Evolutionary conservation across 2,329 filamentous ascomycete genomes (phyloP).

Genomic region (Fusarium haematococcum): DNA sequence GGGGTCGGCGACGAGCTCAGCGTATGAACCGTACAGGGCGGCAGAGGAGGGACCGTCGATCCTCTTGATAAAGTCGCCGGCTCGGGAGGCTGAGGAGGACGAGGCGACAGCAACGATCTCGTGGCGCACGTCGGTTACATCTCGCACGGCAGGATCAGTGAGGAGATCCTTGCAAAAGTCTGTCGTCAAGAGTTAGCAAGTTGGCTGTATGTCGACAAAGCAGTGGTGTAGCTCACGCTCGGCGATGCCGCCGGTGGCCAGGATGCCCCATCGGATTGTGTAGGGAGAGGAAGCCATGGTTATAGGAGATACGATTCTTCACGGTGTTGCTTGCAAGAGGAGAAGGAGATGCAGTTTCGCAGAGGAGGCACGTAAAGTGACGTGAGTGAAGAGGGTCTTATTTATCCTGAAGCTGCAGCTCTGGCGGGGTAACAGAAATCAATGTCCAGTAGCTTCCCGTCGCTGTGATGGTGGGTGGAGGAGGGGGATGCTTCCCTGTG

Average conservation of each 20-base stretch:
- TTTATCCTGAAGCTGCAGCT: conserved; percentile 20
- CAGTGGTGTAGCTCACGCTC: conserved; percentile 56
- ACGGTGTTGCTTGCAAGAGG: not conserved
- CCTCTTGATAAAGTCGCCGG: conserved; percentile 78
- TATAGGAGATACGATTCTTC: conserved; percentile 1
- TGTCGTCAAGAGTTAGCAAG: conserved; percentile 42
- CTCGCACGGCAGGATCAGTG: conserved; percentile 76
- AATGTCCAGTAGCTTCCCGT: conserved; percentile 1
- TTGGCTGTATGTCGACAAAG: not conserved
- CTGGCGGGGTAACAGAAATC: conserved; percentile 22
- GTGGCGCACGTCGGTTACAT: conserved; percentile 79
- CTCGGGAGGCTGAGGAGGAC: conserved; percentile 77
- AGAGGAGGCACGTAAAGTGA: conserved; percentile 6
- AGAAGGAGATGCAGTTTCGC: not conserved
- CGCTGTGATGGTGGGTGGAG: not conserved
- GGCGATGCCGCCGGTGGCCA: conserved; percentile 71
- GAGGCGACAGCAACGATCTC: conserved; percentile 84
- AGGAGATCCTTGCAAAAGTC: conserved; percentile 83
- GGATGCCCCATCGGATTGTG: conserved; percentile 69
- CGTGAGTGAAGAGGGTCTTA: conserved; percentile 13
- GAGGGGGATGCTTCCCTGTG: not conserved
- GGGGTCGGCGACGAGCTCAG: conserved; percentile 81
- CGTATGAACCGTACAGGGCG: conserved; percentile 83
- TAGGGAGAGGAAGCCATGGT: conserved; percentile 58
- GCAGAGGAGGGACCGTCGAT: conserved; percentile 76